Base-by-base conservation (phyloP, 2,329 filamentous ascomycete genomes). In the Aspergillus ibericus region DNA sequence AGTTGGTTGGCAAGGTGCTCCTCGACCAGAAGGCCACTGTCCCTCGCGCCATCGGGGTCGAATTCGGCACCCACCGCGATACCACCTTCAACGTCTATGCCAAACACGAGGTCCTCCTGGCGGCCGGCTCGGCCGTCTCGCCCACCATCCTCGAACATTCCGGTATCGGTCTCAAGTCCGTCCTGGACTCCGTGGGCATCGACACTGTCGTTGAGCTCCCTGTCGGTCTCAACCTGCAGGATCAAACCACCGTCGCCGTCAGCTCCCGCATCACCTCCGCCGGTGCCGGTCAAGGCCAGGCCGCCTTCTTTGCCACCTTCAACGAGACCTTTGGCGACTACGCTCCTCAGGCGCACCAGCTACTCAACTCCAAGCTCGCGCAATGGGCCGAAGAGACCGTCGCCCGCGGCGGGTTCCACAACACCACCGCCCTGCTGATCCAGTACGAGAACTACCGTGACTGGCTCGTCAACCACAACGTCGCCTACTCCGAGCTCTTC, bases 191-290 rank as follows among this genome's bases (percentile, higher is more conserved):
- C 0, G 63, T 55, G 9, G 60, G 63, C 3, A 54, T 70, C 38
- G 32, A 60, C 4, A 67, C 68, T 29, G 36, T 59, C 6, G 40
- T 71, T 34, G 60, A 71, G 4, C 61, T 72, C 1, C 68, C 70
- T 1, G 69, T 72, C n/a, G 68, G 70, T 36, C 48, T 67, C 15
- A 72, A 72, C 29, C 55, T 71, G 36, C 68, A 72, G 57, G 70
- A 71, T 40, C 68, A 72, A 38, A 72, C 68, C 16, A 68, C 65
- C 10, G 67, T 67, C 4, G 61, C 57, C 15, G 63, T 71, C 8
- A 35, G 16, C 16, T 62, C 65, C 0, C 29, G 55, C 6, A 58
- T 59, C 16, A 66, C 42, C 5, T 5, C 49, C 3, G 46, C 44
- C 8, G 63, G 62, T n/a, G 40, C 29, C 3, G 67, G 66, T 3